These are phyloP conservation scores for Volvox africanus DNA, from an alignment of 139 green algal species.

Conservation along the genomic window DNA sequence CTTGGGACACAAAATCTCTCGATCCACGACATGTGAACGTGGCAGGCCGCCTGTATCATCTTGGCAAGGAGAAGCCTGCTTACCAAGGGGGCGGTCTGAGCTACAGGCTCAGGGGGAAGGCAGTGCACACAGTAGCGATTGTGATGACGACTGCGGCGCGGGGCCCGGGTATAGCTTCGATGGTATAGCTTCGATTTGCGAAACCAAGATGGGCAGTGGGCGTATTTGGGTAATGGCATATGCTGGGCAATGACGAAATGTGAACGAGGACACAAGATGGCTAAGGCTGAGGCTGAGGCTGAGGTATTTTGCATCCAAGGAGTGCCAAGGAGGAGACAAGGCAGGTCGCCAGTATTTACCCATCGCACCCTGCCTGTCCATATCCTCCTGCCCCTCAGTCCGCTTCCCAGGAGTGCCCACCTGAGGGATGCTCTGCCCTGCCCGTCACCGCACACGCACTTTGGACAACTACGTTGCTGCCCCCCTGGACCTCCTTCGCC, in stretches of 20 bases:
- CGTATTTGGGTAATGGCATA: background rate
- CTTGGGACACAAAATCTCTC: background rate
- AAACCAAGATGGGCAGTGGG: slow-evolving; percentile 53
- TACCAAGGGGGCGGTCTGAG: background rate
- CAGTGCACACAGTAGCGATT: background rate
- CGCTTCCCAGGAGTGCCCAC: background rate
- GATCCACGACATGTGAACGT: background rate
- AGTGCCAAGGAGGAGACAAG: background rate
- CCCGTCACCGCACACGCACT: too few relatives aligned
- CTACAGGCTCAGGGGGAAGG: background rate
- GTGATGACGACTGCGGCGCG: slow-evolving; percentile 12
- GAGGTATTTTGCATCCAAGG: background rate
- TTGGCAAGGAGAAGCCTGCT: slow-evolving; percentile 2
- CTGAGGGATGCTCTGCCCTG: background rate
- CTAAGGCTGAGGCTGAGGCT: background rate
- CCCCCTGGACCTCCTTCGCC: background rate
- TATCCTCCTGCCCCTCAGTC: background rate
- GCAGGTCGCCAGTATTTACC: background rate
- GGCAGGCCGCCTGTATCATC: background rate
- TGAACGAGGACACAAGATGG: background rate
- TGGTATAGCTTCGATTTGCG: background rate
- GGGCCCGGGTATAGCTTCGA: slow-evolving; percentile 54
- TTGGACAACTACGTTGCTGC: too few relatives aligned
- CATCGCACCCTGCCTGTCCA: background rate
- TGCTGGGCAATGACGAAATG: background rate